phyloP scores from a whole-genome alignment of 148 eudicot species.

The Chenopodium suecicum region DNA sequence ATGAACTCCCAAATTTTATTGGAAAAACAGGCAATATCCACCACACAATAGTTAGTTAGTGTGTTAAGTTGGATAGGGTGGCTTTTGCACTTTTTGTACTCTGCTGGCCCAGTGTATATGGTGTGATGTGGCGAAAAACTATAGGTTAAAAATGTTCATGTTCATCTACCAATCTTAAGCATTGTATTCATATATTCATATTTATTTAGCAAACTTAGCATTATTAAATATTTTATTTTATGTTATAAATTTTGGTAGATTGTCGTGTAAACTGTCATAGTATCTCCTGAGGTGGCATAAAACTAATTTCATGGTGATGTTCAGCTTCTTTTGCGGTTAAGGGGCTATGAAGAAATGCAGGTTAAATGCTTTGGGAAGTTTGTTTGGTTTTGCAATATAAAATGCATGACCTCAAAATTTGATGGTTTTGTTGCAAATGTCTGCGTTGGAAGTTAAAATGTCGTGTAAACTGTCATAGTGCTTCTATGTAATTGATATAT shows the following conservation, averaged over 20 bases:
- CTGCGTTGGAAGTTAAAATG: neutral
- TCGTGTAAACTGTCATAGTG: too few relatives aligned
- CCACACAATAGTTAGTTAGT: slow-evolving; percentile 9
- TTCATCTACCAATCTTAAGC: neutral
- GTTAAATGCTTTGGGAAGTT: neutral
- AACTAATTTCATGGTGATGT: neutral
- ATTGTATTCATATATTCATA: neutral
- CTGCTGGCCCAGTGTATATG: slow-evolving; percentile 20
- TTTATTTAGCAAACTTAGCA: neutral
- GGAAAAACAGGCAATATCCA: slow-evolving; percentile 13
- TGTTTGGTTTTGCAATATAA: neutral
- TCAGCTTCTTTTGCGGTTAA: neutral
- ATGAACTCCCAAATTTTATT: neutral
- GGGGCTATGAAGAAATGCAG: neutral
- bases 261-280: neutral
- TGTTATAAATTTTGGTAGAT: neutral
- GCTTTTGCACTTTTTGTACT: slow-evolving; percentile 13
- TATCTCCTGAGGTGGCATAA: neutral
- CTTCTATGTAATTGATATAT: too few relatives aligned
- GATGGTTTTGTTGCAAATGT: neutral
- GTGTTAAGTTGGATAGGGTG: slow-evolving; percentile 24
- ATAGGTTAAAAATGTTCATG: slow-evolving; percentile 7
- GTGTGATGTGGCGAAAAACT: slow-evolving; percentile 18
- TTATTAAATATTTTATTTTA: neutral
- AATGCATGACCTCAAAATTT: neutral